These are phyloP conservation scores for Tausonia pullulans DNA, from an alignment of 1,284 basidiomycete species.

Conservation along the genomic window DNA sequence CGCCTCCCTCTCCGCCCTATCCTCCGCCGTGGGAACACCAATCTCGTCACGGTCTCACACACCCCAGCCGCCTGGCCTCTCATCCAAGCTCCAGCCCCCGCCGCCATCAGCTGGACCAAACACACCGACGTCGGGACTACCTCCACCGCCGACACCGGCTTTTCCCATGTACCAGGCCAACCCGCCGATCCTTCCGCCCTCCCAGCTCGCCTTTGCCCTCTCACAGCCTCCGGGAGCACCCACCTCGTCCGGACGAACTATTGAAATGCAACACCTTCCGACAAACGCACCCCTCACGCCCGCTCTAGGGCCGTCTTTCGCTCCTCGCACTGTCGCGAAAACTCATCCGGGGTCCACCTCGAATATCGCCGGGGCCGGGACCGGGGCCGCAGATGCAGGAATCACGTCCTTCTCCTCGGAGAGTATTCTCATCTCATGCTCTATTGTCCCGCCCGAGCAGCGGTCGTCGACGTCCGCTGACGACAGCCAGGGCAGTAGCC, in stretches of 20 bases:
- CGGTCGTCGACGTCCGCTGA: no score
- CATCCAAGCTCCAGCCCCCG: neutral
- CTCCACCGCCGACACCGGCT: constrained; percentile 14
- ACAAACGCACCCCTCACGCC: no score
- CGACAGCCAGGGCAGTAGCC: no score
- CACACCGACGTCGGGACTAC: neutral
- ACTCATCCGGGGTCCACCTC: no score
- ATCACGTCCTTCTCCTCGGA: constrained; percentile 21
- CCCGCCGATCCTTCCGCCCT: constrained; percentile 10
- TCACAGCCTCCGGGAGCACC: neutral
- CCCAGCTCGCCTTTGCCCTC: constrained; percentile 3
- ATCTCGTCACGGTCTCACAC: neutral
- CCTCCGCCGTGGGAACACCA: neutral
- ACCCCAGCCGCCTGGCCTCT: neutral
- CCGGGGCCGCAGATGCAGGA: no score
- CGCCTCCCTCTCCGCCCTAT: constrained; percentile 23
- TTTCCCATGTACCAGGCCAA: constrained; percentile 12
- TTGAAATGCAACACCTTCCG: neutral
- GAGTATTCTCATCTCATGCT: constrained; percentile 60
- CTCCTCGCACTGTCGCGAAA: no score
- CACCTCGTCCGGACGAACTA: no score
- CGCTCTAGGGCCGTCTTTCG: no score
- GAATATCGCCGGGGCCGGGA: no score
- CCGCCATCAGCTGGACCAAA: neutral
- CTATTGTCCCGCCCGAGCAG: constrained; percentile 40